phyloP scores from a whole-genome alignment of 1,284 basidiomycete species.

The Ceraceosorus guamensis region DNA sequence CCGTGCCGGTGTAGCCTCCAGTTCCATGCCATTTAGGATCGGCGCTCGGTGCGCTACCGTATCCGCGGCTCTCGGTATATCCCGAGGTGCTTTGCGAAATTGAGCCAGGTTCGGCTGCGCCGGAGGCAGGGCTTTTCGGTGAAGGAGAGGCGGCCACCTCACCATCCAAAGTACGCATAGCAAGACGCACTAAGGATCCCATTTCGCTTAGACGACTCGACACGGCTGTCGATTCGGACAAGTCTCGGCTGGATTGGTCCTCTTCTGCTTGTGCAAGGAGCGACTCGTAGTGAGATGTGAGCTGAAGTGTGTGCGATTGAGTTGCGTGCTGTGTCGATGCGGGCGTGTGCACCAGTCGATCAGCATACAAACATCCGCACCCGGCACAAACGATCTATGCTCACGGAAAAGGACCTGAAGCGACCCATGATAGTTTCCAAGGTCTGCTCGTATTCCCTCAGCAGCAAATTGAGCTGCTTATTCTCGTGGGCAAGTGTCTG shows the following conservation, averaged over 20 bases:
- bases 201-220: slow-evolving; percentile 28
- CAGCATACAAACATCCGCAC: neutral
- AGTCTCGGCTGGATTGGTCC: slow-evolving; percentile 24
- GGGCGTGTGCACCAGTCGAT: neutral
- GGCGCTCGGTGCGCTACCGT: slow-evolving; percentile 11
- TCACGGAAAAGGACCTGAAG: slow-evolving; percentile 81
- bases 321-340: slow-evolving; percentile 66
- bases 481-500: slow-evolving; percentile 86
- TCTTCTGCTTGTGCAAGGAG: slow-evolving; percentile 55
- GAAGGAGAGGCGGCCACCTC: slow-evolving; percentile 14
- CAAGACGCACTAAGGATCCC: slow-evolving; percentile 29
- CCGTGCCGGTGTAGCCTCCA: slow-evolving; percentile 39
- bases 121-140: neutral
- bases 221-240: slow-evolving; percentile 25
- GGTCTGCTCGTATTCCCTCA: slow-evolving; percentile 91
- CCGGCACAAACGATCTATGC: slow-evolving; percentile 47
- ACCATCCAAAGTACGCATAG: slow-evolving; percentile 31
- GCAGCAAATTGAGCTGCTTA: slow-evolving; percentile 74
- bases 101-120: neutral
- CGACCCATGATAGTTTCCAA: slow-evolving; percentile 95
- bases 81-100: neutral
- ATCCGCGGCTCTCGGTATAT: slow-evolving; percentile 1
- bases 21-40: slow-evolving; percentile 37
- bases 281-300: slow-evolving; percentile 83
- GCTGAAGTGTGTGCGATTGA: slow-evolving; percentile 78